Conservation (phyloP, 2,329 filamentous ascomycete genomes). For the Hymenoscyphus albidus region DNA sequence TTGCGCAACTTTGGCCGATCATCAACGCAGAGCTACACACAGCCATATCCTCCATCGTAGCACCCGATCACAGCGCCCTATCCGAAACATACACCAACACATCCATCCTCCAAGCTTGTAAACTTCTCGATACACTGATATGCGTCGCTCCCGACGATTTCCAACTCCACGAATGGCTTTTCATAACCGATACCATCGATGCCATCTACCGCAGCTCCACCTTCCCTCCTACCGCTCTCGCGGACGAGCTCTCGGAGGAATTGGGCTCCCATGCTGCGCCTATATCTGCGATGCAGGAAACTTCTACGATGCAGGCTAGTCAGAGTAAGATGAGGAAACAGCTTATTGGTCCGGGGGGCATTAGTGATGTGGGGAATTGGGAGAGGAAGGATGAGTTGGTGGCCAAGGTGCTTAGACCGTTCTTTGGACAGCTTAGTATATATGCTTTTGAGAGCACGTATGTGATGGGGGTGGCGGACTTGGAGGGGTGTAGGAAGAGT, state of each 20-base stretch:
- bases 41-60: constrained; percentile 70
- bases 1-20: constrained; percentile 84
- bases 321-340: constrained; percentile 34
- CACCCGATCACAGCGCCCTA: constrained; percentile 58
- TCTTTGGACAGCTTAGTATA: constrained; percentile 89
- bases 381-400: constrained; percentile 67
- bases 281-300: constrained; percentile 23
- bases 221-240: constrained; percentile 69
- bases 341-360: constrained; percentile 42
- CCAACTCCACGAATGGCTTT: constrained; percentile 97
- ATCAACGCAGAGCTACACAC: constrained; percentile 82
- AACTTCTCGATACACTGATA: constrained; percentile 85
- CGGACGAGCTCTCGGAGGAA: constrained; percentile 79
- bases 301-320: constrained; percentile 24
- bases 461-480: constrained; percentile 69
- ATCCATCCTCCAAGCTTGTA: constrained; percentile 84
- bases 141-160: constrained; percentile 90
- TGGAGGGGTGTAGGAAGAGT: constrained; percentile 57
- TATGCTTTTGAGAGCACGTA: constrained; percentile 92
- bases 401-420: constrained; percentile 75
- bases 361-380: constrained; percentile 51
- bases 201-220: constrained; percentile 77
- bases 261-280: constrained; percentile 41
- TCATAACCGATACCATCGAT: constrained; percentile 94
- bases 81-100: constrained; percentile 72